These are phyloP conservation scores for Cyberlindnera petersonii DNA, from an alignment of 805 yeast genomes.

Conservation along the genomic window DNA sequence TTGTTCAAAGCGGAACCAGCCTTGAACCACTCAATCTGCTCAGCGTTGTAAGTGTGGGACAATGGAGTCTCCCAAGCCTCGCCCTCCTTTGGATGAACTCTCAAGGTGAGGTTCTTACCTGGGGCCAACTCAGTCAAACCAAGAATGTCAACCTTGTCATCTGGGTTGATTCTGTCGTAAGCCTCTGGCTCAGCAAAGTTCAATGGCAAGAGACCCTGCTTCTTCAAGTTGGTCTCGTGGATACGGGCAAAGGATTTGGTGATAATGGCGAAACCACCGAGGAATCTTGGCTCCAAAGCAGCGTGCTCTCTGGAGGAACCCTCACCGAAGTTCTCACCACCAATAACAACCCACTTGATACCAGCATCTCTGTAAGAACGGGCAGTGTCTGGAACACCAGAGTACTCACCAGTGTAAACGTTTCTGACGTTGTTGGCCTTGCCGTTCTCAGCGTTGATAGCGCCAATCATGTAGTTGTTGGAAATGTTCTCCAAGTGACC, in stretches of 20 bases:
- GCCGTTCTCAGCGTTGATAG: slow-evolving; percentile 92
- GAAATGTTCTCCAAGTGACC: slow-evolving; percentile 99
- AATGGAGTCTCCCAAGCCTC: slow-evolving; percentile 83
- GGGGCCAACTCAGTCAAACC: slow-evolving; percentile 87
- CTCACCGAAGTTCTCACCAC: slow-evolving; percentile 99
- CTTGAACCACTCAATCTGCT: slow-evolving; percentile 99
- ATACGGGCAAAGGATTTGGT: slow-evolving; percentile 98
- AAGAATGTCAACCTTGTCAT: slow-evolving; percentile 81
- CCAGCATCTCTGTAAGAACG: slow-evolving; percentile 92
- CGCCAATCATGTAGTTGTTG: slow-evolving; percentile 99
- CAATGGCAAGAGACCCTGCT: slow-evolving; percentile 97
- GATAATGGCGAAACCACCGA: slow-evolving; percentile 97
- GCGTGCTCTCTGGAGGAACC: slow-evolving; percentile 99
- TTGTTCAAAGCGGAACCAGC: slow-evolving; percentile 98
- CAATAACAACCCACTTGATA: slow-evolving; percentile 93
- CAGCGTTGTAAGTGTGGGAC: slow-evolving; percentile 92
- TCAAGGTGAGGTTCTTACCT: slow-evolving; percentile 83
- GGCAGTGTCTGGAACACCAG: slow-evolving; percentile 96
- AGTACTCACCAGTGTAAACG: slow-evolving; percentile 86
- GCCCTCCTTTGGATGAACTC: slow-evolving; percentile 70
- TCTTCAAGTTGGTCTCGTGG: slow-evolving; percentile 96
- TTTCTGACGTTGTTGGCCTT: slow-evolving; percentile 90
- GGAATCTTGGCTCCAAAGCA: slow-evolving; percentile 98
- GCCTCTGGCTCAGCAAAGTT: slow-evolving; percentile 86
- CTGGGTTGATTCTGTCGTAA: slow-evolving; percentile 90